Base-by-base conservation (phyloP, 129 eudicot species). In the Flaveria bidentis region DNA sequence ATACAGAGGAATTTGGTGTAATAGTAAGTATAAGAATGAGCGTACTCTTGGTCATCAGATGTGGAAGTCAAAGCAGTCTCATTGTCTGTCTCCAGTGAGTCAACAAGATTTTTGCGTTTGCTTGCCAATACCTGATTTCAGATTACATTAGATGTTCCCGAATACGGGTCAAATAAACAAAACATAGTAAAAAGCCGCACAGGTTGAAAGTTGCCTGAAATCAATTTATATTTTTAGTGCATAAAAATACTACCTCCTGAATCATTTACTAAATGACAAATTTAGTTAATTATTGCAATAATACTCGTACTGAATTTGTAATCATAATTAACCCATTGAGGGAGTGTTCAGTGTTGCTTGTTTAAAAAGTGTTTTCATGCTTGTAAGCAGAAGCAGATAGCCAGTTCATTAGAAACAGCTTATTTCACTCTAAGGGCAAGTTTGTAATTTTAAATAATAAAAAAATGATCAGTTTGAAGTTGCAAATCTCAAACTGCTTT, bases 31-130 rank as follows among this genome's bases (percentile, higher is more conserved):
- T 9, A 64, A 72, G 56, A n/a, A 63, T 5, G 81, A 69, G 74
- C 96, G 28, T 89, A 92, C 97, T 85, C 97, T 36, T 85, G 88
- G 74, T 87, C 86, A 70, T 72, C 83, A 11, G 78, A 60, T 52
- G 74, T 66, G 69, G 83, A 73, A 57, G 82, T 23, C 74, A 76
- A 66, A 50, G 80, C 74, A 56, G 73, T 76, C 69, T 75, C 89
- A 75, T 83, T 82, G 16, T 78, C 78, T 23, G 80, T 49, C 65
- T 76, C 69, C 22, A 74, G 80, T 30, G 69, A 72, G 81, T 85
- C 86, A 76, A 73, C 86, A 69, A 78, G 67, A 83, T 78, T 74
- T 71, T 71, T 79, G 55, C 72, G 79, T 71, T 62, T 80, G 79
- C 84, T 82, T 53, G 78, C 84, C 75, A 74, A 65, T 74, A 76